Base-by-base conservation (phyloP, 352 stramenopile genomes). In the Pythium brachiatum region DNA sequence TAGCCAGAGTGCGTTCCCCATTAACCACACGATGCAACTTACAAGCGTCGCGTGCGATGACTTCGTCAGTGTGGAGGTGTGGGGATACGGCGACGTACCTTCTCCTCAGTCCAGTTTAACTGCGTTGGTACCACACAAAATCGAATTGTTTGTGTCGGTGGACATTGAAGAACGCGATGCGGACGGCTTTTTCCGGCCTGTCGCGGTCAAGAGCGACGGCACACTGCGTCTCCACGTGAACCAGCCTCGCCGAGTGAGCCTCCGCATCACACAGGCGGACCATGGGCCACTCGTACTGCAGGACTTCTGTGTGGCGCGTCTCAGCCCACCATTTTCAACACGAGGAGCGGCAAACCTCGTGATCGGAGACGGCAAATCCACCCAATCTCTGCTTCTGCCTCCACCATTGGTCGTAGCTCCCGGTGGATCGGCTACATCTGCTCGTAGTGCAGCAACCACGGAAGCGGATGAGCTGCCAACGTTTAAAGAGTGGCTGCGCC, bases 191-290 rank as follows among this genome's bases (percentile, higher is more conserved):
- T 94, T 88, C 59, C 71, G 72, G 7, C 66, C 85, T 0, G 85
- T 92, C 16, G 72, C 73, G 1, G 82, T 92, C 7, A 92, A 94
- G 27, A 59, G 70, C 1, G 85, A 94, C 50, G 85, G 85, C 0
- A 67, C 83, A 0, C 47, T 94, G 53, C 73, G 85, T 6, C 67
- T 94, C 12, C 79, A 86, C 25, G 73, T 74, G 1, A 83, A 87
- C n/a, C 74, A 83, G 27, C 73, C 78, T 18, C 70, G 81, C 4
- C 74, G 82, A 1, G 47, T 94, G 2, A 72, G 73, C 34, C 64
- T 94, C 12, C 81, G 81, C 0, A 59, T 92, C 44, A 89, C 79
- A 0, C 83, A 94, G 53, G 85, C 81, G 0, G 85, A 94, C 56
- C 75, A 82, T 26, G 64, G 79, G 26, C 61, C 70, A 6, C 88